Base-by-base conservation (phyloP, 345 rosid species). In the Lepidium aucheri region DNA sequence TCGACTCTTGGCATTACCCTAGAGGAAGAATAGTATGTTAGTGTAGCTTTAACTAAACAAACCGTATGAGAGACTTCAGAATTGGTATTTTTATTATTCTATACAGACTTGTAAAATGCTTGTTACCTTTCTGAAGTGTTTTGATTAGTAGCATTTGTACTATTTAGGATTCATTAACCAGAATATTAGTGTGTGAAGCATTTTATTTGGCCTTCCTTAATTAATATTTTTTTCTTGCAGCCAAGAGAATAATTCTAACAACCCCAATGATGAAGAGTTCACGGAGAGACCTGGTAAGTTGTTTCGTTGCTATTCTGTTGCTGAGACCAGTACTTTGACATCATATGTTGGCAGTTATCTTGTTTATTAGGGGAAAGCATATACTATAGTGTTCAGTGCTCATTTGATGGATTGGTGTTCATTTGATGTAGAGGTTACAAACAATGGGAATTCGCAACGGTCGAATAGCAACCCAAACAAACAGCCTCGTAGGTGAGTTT, bases 401-500 rank as follows among this genome's bases (percentile, higher is more conserved):
- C 30, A 26, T 26, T 26, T 26, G 50, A 68, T 8, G 35, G 58
- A 49, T 28, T 40, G 32, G 14, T 9, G n/a, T 32, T 59, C n/a
- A 22, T 61, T 39, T 33, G 28, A 51, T 61, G 62, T 53, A 70
- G 74, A 52, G 32, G 74, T 12, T 42, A 15, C 61, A 52, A 43
- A 52, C 39, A 61, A 70, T 61, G 68, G 74, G 56, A 61, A 1
- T 33, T 4, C 20, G 2, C 49, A 62, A 36, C 34, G 62, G 54
- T 9, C 34, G 17, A 38, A 38, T 33, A 56, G 69, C 63, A 71
- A 55, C 52, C 20, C 52, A 56, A 72, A 56, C 57, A 72, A 72
- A 65, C 76, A 72, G 75, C 70, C 75, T 17, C 75, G 70, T 40
- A 63, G 70, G 76, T 72, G 59, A 72, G 74, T 61, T 35, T 44